Evolutionary conservation across 805 yeast species (phyloP).

Genomic region (Candida silvicultrix): DNA sequence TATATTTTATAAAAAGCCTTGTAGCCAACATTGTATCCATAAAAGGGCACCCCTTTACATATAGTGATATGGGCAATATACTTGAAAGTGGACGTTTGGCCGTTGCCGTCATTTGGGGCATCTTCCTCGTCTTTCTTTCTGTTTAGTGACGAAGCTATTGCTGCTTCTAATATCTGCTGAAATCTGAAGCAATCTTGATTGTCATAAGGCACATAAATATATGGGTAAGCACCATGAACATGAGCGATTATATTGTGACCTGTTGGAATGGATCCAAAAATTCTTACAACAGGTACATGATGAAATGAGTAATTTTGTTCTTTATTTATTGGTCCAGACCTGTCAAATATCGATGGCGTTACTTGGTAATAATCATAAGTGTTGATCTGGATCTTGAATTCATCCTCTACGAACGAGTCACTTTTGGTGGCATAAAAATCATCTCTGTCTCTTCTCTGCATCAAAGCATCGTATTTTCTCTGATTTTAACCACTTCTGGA

Average conservation of each 20-base stretch:
- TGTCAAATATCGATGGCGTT: conserved; percentile 50
- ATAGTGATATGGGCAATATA: conserved; percentile 55
- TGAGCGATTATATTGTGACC: conserved; percentile 62
- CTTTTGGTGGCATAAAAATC: not conserved
- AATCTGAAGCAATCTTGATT: conserved; percentile 38
- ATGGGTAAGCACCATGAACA: conserved; percentile 82
- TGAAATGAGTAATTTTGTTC: conserved; percentile 22
- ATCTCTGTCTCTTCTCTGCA: conserved; percentile 2
- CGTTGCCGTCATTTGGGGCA: conserved; percentile 8
- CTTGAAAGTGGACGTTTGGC: conserved; percentile 19
- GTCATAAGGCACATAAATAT: conserved; percentile 59
- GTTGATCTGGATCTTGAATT: conserved; percentile 44
- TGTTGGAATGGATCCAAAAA: conserved; percentile 64
- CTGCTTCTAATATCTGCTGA: conserved; percentile 37
- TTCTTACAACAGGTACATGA: conserved; percentile 68
- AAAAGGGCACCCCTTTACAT: conserved; percentile 74
- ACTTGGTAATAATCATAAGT: conserved; percentile 61
- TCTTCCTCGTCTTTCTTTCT: conserved; percentile 9
- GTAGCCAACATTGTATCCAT: conserved; percentile 73
- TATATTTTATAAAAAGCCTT: conserved; percentile 62
- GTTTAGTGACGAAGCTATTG: conserved; percentile 33
- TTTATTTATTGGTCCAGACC: conserved; percentile 18
- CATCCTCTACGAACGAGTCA: not conserved
- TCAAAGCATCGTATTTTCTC: not conserved
- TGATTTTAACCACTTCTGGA: not conserved